phyloP scores from a whole-genome alignment of 2,329 filamentous ascomycete species.

The Exophiala bonariae region DNA sequence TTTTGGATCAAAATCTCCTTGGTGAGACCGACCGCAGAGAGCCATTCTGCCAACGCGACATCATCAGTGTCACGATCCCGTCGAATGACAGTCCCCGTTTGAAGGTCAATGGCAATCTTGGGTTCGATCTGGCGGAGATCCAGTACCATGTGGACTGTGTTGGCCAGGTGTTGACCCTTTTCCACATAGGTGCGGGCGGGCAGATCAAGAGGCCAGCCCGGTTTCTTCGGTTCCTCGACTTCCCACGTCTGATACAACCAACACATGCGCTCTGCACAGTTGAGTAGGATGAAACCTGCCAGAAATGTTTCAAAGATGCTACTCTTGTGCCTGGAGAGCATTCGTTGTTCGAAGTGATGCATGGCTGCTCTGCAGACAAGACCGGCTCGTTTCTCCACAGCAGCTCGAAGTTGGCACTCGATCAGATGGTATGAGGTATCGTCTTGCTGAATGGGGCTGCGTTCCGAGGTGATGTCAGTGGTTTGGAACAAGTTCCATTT shows the following conservation, averaged over 20 bases:
- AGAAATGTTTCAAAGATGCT: slow-evolving; percentile 61
- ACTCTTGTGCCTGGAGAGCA: slow-evolving; percentile 55
- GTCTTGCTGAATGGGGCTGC: slow-evolving; percentile 34
- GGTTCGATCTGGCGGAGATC: slow-evolving; percentile 55
- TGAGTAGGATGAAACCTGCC: slow-evolving; percentile 58
- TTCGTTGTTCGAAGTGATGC: slow-evolving; percentile 61
- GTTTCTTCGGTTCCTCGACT: slow-evolving; percentile 35
- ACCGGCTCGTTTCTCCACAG: slow-evolving; percentile 55
- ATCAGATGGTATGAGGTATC: slow-evolving; percentile 51
- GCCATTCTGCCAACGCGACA: slow-evolving; percentile 6
- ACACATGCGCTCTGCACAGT: slow-evolving; percentile 60
- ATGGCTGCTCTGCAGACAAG: slow-evolving; percentile 55
- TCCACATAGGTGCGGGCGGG: slow-evolving; percentile 52
- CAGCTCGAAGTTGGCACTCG: slow-evolving; percentile 55
- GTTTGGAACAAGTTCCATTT: slow-evolving; percentile 53
- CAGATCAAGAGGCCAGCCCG: slow-evolving; percentile 56
- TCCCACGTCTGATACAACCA: slow-evolving; percentile 59
- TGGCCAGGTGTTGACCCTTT: slow-evolving; percentile 59
- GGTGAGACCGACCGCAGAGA: slow-evolving; percentile 5
- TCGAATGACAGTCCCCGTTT: slow-evolving; percentile 40
- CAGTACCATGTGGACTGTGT: slow-evolving; percentile 58
- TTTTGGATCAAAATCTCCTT: slow-evolving; percentile 30
- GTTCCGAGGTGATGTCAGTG: slow-evolving; percentile 35
- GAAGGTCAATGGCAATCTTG: slow-evolving; percentile 38
- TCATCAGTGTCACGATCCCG: slow-evolving; percentile 38